Base-by-base conservation (phyloP, 2,329 filamentous ascomycete species). In the Fusarium citri region DNA sequence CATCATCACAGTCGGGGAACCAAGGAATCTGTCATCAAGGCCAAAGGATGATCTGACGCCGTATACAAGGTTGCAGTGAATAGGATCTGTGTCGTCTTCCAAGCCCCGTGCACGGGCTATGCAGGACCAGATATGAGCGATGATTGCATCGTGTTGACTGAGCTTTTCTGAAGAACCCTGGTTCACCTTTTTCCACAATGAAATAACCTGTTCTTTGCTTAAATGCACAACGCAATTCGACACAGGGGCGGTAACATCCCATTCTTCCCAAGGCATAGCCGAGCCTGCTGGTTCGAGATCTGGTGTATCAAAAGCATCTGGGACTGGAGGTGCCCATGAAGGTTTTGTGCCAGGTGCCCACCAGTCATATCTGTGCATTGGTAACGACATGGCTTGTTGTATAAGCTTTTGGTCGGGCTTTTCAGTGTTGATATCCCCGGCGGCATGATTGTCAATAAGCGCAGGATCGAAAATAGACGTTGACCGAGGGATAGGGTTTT, bases 111-210 rank as follows among this genome's bases (percentile, higher is more conserved):
- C 71, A 8, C 74, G 75, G 14, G 62, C 41, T 10, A 76, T 71
- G 25, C 72, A 75, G 1, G 71, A 75, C 74, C 74, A 76, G 2
- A 75, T 60, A n/a, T 76, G 72, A 4, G 62, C 72, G 1, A 76
- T 22, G 9, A 75, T 47, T 8, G 72, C 66, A 58, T 76, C 75
- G 6, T 76, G 75, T 0, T 62, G 68, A 12, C 74, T 76, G 2
- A 71, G 28, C 10, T 41, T 72, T 12, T 58, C 37, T 1, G 48
- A 20, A 1, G 47, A 43, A 3, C 22, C 14, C 0, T 51, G 4
- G 1, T 56, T 68, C 10, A 26, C 59, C 3, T 37, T 41, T 10
- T 37, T 45, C 55, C 59, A 72, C 0, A 76, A 55, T 12, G 6
- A 20, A 0, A 61, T 50, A 6, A 75, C 54, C 15, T 76, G 72